These are phyloP conservation scores for Backusella circina DNA, from an alignment of 192 early-diverging fungal species.

Conservation along the genomic window DNA sequence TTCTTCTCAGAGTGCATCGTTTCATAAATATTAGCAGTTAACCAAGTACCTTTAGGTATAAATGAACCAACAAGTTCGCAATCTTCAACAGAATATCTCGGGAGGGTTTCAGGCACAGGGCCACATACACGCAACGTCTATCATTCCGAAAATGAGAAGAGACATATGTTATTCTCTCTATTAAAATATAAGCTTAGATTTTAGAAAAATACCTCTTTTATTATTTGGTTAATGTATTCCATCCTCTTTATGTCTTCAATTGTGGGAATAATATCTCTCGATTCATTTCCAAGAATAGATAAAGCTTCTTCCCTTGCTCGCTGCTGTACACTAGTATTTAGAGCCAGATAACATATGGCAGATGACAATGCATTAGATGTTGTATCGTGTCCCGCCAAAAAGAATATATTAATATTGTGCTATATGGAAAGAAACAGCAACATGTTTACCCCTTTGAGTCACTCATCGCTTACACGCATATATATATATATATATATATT, in stretches of 20 bases:
- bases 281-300: conserved; percentile 17
- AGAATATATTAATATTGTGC: not conserved
- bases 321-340: conserved; percentile 7
- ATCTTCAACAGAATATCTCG: not conserved
- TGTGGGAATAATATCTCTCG: conserved; percentile 11
- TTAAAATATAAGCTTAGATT: not conserved
- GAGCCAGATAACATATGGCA: conserved; percentile 17
- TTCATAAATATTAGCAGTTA: conserved; percentile 13
- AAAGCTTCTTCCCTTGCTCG: conserved; percentile 25
- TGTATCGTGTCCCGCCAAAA: conserved; percentile 22
- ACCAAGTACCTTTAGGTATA: conserved; percentile 6
- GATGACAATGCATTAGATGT: conserved; percentile 27
- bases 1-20: not conserved
- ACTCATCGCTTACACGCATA: no score
- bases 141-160: not conserved
- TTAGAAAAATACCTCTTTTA: conserved; percentile 12
- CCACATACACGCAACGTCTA: not conserved
- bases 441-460: not conserved
- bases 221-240: conserved; percentile 13
- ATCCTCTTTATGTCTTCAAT: conserved; percentile 22
- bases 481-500: no score
- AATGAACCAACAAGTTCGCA: not conserved
- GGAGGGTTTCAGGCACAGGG: conserved; percentile 8
- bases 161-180: not conserved
- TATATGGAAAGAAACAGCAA: no score